A percentile compares a stretch with the other conserved stretches of the same genome.
phyloP scores from a whole-genome alignment of 2,329 filamentous ascomycete genomes.

The Fusarium nygamai region DNA sequence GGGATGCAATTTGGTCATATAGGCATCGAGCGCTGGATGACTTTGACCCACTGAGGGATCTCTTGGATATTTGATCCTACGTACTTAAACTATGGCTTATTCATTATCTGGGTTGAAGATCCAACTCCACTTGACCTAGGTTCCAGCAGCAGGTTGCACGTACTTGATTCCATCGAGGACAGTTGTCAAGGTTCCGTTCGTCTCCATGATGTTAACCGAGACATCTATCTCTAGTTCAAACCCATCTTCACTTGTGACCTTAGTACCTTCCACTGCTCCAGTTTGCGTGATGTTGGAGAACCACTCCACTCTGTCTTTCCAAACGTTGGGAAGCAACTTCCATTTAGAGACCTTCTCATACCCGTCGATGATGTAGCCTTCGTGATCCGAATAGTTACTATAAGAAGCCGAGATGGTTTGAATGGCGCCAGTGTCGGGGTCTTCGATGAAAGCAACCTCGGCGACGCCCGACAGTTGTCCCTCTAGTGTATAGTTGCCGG shows the following conservation, averaged over 20 bases:
- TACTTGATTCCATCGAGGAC: not conserved
- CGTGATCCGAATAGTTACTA: not conserved
- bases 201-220: slow-evolving; percentile 2
- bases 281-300: slow-evolving; percentile 51
- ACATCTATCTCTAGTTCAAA: slow-evolving; percentile 19
- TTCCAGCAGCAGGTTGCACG: not conserved
- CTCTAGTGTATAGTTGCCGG: not conserved
- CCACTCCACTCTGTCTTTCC: slow-evolving; percentile 48
- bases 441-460: not conserved
- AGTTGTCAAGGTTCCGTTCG: not conserved
- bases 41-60: not conserved
- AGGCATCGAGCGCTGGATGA: not conserved
- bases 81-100: not conserved
- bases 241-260: slow-evolving; percentile 46
- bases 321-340: slow-evolving; percentile 2
- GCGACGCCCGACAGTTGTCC: not conserved
- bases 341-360: slow-evolving; percentile 23
- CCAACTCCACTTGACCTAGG: not conserved
- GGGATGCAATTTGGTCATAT: not conserved
- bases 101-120: not conserved
- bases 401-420: not conserved
- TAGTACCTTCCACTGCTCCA: slow-evolving; percentile 47
- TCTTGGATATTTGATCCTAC: not conserved
- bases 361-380: not conserved
- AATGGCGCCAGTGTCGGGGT: not conserved